Base-by-base conservation (phyloP, 2,329 filamentous ascomycete species). In the Monilinia laxa region DNA sequence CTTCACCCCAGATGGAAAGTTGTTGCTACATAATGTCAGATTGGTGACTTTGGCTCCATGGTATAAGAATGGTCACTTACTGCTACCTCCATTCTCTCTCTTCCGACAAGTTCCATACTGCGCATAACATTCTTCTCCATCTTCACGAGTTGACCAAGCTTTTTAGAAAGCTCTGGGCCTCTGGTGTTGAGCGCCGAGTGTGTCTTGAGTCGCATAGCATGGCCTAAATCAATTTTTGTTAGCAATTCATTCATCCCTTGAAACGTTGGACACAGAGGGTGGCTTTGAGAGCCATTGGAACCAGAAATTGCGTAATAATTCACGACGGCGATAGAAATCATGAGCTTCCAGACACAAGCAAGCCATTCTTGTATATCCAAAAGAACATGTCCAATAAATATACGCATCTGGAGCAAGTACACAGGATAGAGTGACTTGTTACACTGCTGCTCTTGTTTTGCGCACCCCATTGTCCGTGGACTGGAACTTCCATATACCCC, bases 111-210 rank as follows among this genome's bases (percentile, higher is more conserved):
- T 79, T 99, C 95, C 85, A 98, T 89, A 78, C 93, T 97, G 79
- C 95, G 92, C 95, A 99, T 99, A 67, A 97, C 92, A 78, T 99
- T 98, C 88, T 99, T 99, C 83, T 99, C 95, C 95, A 99, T 99
- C 87, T 99, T 99, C 71, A 99, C 95, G 64, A 99, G 87, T 82
- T 96, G 92, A 52, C 93, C 92, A 70, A 99, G 89, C 86, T 99
- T 99, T 86, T 97, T 97, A 68, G 95, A 90, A 68, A 99, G 88
- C 76, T 99, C 95, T 60, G 75, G 86, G 70, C 87, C 86, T 7
- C 57, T 60, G 14, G 57, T 60, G 7, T 60, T 60, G 72, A 92
- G 93, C 74, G 90, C 89, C 72, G 90, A 91, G 70, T 90, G 90
- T 54, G 90, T 84, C 75, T 89, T 90, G 75, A 87, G 85, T 74